Conservation (phyloP, 78 protist genomes). For the Dictyostelium purpureum region DNA sequence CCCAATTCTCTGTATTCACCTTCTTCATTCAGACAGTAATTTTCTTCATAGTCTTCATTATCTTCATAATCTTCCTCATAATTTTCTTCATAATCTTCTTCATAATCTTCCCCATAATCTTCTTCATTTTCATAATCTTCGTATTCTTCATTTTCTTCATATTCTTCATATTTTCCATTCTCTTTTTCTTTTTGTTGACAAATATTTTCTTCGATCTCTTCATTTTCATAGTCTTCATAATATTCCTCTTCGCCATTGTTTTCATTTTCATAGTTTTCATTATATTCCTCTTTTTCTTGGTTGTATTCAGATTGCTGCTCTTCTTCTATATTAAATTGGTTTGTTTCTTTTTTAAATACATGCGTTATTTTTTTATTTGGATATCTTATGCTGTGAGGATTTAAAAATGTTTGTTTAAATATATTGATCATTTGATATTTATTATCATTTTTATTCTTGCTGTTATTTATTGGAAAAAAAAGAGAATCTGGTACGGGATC, state of each 20-base stretch:
- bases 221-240: background rate
- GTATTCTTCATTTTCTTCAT: background rate
- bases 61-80: background rate
- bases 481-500: background rate
- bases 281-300: background rate
- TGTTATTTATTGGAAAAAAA: background rate
- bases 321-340: too few relatives aligned
- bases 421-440: background rate
- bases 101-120: background rate
- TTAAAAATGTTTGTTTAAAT: background rate
- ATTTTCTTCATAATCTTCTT: background rate
- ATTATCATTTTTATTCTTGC: background rate
- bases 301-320: too few relatives aligned
- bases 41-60: background rate
- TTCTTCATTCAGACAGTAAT: background rate
- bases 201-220: too few relatives aligned
- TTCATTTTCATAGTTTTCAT: background rate
- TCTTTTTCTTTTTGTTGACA: background rate
- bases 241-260: background rate
- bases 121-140: background rate
- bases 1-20: background rate
- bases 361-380: too few relatives aligned
- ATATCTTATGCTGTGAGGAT: too few relatives aligned
- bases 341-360: too few relatives aligned
- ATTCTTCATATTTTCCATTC: background rate